Evolutionary conservation across 169 alveolate genomes (phyloP), one percentile per base, ranked within the genome.

Genomic region (Plasmodium knowlesi): DNA sequence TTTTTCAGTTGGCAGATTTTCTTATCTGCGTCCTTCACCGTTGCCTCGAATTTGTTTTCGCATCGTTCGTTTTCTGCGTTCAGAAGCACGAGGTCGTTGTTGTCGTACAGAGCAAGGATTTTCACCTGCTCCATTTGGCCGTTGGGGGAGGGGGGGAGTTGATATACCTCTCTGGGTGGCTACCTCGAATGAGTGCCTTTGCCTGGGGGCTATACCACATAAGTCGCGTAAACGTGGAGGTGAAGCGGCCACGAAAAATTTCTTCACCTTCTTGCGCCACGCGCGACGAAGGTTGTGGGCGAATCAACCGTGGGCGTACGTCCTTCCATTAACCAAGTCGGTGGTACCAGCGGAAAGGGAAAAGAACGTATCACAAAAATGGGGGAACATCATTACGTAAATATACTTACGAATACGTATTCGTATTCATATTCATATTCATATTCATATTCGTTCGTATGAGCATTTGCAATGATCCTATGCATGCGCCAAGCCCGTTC

Each of bases 11-110:
- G 82, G 76, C 67, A 72, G 14, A 91, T 76, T 28, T 91, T 80
- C 72, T 91, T 91, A 30, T 91, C 92, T 9, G 82, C n/a, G 39
- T 91, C 95, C 83, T 91, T 91, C 54, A 91, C 72, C 5, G 84
- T 32, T 4, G 30, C 53, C 30, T 91, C 92, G 76, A 70, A 91
- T 37, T 82, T 91, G 16, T 54, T 91, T 91, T 91, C 95, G 39
- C 92, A 91, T 19, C 91, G 37, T 25, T 91, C 95, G 50, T 91
- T 91, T 28, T 91, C 95, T 16, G 78, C 73, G 61, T 91, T 91
- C 12, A 91, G 80, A 0, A 81, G 37, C 19, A 91, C 86, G 76
- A 91, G 34, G 30, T 91, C 95, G 10, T 91, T 10, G 73, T 91
- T 91, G 14, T 82, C 92, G 76, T 91, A 91, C 50, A 81, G 81